Evolutionary conservation across 192 early-diverging fungal genomes (phyloP).

Genomic region (Backusella parvicylindrica): DNA sequence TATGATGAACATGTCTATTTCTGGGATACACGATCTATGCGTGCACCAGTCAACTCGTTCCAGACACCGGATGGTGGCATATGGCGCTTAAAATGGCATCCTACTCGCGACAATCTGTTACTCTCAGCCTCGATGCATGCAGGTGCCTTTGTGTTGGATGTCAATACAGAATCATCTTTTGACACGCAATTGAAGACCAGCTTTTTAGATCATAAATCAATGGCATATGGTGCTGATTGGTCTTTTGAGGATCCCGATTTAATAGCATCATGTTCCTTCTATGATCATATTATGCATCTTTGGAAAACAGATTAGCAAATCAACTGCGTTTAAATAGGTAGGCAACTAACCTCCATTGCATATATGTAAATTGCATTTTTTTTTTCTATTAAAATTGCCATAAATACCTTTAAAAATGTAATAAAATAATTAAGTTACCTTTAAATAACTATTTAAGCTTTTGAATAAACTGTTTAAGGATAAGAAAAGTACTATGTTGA

Average conservation of each 20-base stretch:
- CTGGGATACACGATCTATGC: slow-evolving; percentile 90
- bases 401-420: too few species aligned
- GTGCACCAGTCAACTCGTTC: slow-evolving; percentile 62
- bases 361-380: too few species aligned
- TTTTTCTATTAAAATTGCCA: too few species aligned
- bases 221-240: slow-evolving; percentile 81
- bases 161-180: slow-evolving; percentile 15
- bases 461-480: too few species aligned
- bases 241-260: slow-evolving; percentile 48
- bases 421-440: too few species aligned
- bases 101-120: slow-evolving; percentile 53
- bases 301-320: slow-evolving; percentile 48
- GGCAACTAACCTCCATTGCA: too few species aligned
- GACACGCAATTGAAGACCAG: slow-evolving; percentile 19
- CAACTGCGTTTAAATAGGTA: neutral
- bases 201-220: slow-evolving; percentile 72
- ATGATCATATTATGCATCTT: slow-evolving; percentile 71
- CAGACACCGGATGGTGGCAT: slow-evolving; percentile 87
- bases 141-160: slow-evolving; percentile 79
- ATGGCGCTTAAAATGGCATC: slow-evolving; percentile 97
- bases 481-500: too few species aligned
- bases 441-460: too few species aligned
- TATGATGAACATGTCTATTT: slow-evolving; percentile 88
- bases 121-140: slow-evolving; percentile 90
- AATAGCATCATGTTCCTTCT: slow-evolving; percentile 76